Evolutionary conservation across 441 rosid species (phyloP).

Genomic region (Populus hybrid): DNA sequence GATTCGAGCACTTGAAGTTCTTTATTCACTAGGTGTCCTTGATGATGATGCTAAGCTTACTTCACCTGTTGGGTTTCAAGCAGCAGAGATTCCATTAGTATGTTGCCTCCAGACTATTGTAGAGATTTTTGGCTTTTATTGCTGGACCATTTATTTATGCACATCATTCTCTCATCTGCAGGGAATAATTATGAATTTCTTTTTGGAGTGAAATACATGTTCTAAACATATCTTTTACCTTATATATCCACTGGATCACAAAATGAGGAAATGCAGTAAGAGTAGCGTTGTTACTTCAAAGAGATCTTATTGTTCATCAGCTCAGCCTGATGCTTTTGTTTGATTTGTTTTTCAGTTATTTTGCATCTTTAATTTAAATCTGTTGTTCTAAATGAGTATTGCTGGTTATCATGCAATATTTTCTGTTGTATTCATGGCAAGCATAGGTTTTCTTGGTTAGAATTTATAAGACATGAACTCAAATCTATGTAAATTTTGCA

Average conservation of each 20-base stretch:
- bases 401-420: not conserved
- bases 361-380: not conserved
- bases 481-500: constrained; percentile 27
- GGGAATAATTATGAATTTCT: not conserved
- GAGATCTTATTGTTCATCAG: not conserved
- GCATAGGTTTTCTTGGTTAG: not conserved
- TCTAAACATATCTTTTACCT: not conserved
- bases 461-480: not conserved
- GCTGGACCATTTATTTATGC: not conserved
- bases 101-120: constrained; percentile 7
- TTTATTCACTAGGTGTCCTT: constrained; percentile 85
- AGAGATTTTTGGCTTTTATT: not conserved
- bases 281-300: not conserved
- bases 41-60: constrained; percentile 98
- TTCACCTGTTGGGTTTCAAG: constrained; percentile 95
- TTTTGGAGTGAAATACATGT: not conserved
- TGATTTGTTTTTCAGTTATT: not conserved
- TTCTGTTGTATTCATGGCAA: not conserved
- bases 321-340: not conserved
- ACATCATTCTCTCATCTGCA: not conserved
- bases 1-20: constrained; percentile 93
- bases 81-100: constrained; percentile 96
- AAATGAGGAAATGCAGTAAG: not conserved
- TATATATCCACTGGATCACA: not conserved
- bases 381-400: not conserved